Conservation (phyloP, 306 rosid genomes). For the Quercus variabilis region DNA sequence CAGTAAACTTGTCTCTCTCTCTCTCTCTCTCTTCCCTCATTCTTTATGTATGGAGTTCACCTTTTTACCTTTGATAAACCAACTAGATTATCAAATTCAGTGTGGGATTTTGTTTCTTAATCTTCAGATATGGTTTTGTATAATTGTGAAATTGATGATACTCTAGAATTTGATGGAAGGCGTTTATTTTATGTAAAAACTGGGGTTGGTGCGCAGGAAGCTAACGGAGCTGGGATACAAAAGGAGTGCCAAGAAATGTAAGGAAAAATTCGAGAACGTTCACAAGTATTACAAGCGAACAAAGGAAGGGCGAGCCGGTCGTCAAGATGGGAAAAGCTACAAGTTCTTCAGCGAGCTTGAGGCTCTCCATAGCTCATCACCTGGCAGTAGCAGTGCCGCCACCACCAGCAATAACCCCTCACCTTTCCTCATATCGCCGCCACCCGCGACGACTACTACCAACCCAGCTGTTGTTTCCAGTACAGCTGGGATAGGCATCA, state of each 20-base stretch:
- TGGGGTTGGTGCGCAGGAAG: slow-evolving; percentile 29
- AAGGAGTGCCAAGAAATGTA: slow-evolving; percentile 47
- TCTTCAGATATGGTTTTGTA: neutral
- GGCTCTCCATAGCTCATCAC: slow-evolving; percentile 36
- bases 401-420: slow-evolving; percentile 5
- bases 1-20: neutral
- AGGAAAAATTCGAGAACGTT: slow-evolving; percentile 51
- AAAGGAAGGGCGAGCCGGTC: slow-evolving; percentile 50
- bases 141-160: neutral
- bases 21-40: neutral
- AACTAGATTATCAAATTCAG: neutral
- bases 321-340: slow-evolving; percentile 52
- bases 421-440: neutral
- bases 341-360: slow-evolving; percentile 47
- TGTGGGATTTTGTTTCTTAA: neutral
- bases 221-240: slow-evolving; percentile 36
- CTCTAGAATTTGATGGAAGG: neutral
- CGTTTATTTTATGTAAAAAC: neutral
- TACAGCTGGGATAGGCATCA: slow-evolving; percentile 9
- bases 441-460: neutral
- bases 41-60: neutral
- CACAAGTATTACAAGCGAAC: slow-evolving; percentile 48
- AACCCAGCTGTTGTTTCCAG: neutral
- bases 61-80: neutral
- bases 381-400: neutral